A percentile compares a stretch with the other conserved stretches of the same genome.
Evolutionary conservation across 495 filamentous ascomycete genomes (phyloP).

Genomic region (Clavariopsis aquatica): DNA sequence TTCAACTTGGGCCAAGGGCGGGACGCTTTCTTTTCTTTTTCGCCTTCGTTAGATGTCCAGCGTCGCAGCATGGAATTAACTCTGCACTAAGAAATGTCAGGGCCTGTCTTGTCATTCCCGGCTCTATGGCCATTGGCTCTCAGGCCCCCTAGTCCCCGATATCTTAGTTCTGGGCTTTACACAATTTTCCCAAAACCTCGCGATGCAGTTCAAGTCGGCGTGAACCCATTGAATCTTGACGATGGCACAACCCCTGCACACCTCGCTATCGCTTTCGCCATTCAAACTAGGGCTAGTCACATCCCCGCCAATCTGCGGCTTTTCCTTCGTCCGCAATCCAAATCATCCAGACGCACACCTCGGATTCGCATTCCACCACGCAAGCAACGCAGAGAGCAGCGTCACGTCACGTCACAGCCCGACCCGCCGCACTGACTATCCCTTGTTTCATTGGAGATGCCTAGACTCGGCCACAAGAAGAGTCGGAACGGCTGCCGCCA

Average conservation of each 20-base stretch:
- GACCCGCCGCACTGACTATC: slow-evolving; percentile 35
- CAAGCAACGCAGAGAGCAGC: slow-evolving; percentile 42
- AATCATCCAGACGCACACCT: background rate
- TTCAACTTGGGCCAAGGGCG: too few species aligned
- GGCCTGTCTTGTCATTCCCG: background rate
- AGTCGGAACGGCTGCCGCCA: slow-evolving; percentile 33
- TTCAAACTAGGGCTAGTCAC: background rate
- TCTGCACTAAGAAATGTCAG: background rate
- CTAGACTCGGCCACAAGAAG: slow-evolving; percentile 37
- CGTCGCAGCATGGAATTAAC: background rate
- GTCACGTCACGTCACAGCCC: slow-evolving; percentile 45
- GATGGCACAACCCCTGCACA: too few species aligned
- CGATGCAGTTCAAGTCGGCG: too few species aligned
- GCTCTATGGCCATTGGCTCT: background rate
- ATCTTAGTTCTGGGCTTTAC: too few species aligned
- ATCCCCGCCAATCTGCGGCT: background rate
- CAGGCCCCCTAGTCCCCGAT: too few species aligned
- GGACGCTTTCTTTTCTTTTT: background rate
- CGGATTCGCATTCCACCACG: slow-evolving; percentile 37
- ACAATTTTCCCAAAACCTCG: too few species aligned
- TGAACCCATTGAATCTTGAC: too few species aligned
- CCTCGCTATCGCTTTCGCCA: background rate
- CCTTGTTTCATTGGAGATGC: slow-evolving; percentile 28
- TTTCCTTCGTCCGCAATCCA: background rate
- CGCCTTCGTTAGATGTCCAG: background rate